Evolutionary conservation across 2,329 filamentous ascomycete genomes (phyloP).

Genomic region (Talaromyces sp.): DNA sequence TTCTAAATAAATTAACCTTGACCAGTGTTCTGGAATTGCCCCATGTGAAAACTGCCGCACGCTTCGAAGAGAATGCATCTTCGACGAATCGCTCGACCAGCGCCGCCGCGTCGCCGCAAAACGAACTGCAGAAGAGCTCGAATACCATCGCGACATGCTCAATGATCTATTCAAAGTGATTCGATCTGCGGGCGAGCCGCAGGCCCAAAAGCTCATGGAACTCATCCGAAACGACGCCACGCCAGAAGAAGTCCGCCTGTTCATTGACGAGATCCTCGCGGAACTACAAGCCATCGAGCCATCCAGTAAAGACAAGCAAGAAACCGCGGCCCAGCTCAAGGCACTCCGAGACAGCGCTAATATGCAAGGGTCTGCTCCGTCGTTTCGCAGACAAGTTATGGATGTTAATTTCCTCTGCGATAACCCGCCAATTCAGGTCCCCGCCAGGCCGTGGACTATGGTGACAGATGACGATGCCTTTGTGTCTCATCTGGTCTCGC

Average conservation of each 20-base stretch:
- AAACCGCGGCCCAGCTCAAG: slow-evolving; percentile 22
- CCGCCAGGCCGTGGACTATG: slow-evolving; percentile 63
- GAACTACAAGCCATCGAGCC: slow-evolving; percentile 13
- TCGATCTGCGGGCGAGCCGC: slow-evolving; percentile 25
- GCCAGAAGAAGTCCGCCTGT: slow-evolving; percentile 30
- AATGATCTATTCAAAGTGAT: slow-evolving; percentile 32
- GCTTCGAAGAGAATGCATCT: slow-evolving; percentile 39
- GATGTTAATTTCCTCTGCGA: slow-evolving; percentile 36
- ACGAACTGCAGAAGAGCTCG: slow-evolving; percentile 35
- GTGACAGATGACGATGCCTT: slow-evolving; percentile 71
- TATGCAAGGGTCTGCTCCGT: slow-evolving; percentile 25
- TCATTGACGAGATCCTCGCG: slow-evolving; percentile 26
- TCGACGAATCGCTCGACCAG: slow-evolving; percentile 58
- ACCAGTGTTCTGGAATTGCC: slow-evolving; percentile 31
- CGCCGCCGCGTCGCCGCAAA: slow-evolving; percentile 36
- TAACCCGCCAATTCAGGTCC: slow-evolving; percentile 29
- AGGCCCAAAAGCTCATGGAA: slow-evolving; percentile 25
- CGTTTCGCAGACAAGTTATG: slow-evolving; percentile 35
- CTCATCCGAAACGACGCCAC: slow-evolving; percentile 32
- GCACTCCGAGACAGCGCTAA: slow-evolving; percentile 24
- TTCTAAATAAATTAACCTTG: not conserved
- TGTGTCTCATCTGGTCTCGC: slow-evolving; percentile 75
- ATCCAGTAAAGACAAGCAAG: slow-evolving; percentile 12
- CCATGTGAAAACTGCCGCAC: slow-evolving; percentile 36
- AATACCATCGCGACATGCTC: slow-evolving; percentile 34